Base-by-base conservation (phyloP, 148 eudicot genomes). In the Mesembryanthemum crystallinum region DNA sequence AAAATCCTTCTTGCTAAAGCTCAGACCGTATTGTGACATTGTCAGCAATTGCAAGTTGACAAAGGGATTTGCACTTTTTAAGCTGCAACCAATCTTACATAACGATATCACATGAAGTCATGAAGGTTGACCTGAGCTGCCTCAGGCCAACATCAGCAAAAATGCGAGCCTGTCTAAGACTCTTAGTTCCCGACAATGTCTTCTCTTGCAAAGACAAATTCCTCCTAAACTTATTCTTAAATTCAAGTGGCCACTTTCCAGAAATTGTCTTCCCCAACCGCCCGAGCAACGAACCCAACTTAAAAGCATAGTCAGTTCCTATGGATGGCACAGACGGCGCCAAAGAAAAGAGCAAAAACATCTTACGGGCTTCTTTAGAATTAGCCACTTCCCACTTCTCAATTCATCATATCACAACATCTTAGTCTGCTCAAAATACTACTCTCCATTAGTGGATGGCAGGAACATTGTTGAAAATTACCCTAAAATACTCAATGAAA, bases 11-110 rank as follows among this genome's bases (percentile, higher is more conserved):
- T 27, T 43, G 65, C 78, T 23, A 17, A 64, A 21, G 45, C 35
- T 76, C 60, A 35, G 24, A 39, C 23, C 64, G 64, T 21, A n/a
- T 47, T 64, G 5, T 49, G 61, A 64, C 7, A 64, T 64, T 64
- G 69, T 35, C 61, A 47, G 62, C 70, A 74, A 65, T 64, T 74
- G 71, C 70, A 74, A 10, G 63, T 25, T 27, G 13, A 74, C 32
- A 29, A 20, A 2, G 27, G 39, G 51, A 9, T 75, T 32, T 15
- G 51, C 77, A 64, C 51, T 32, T 64, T 68, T 24, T n/a, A n/a
- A n/a, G n/a, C n/a, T n/a, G n/a, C n/a, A n/a, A n/a, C n/a, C n/a
- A n/a, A n/a, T n/a, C n/a, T n/a, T n/a, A n/a, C n/a, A n/a, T n/a
- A n/a, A n/a, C n/a, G n/a, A n/a, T n/a, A n/a, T n/a, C n/a, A n/a